Evolutionary conservation across 345 rosid genomes (phyloP).

Genomic region (Angophora floribunda): DNA sequence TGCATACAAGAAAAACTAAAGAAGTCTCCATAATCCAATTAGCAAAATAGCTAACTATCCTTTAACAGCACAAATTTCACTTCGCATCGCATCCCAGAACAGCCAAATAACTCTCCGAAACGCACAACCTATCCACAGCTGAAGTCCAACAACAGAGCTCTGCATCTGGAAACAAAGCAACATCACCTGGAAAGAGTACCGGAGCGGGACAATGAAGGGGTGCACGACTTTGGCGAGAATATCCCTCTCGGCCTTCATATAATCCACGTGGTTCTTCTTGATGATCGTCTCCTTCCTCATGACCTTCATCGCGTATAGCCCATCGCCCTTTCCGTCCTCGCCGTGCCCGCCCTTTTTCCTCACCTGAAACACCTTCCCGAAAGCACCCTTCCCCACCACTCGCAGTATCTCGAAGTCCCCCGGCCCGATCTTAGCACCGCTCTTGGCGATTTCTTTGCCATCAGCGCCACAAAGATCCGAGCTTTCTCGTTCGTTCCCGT

Average conservation of each 20-base stretch:
- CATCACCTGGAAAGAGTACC: constrained; percentile 67
- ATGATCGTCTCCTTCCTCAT: constrained; percentile 61
- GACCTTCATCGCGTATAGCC: constrained; percentile 69
- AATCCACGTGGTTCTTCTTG: constrained; percentile 66
- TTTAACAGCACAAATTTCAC: not conserved
- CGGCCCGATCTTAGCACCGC: constrained; percentile 27
- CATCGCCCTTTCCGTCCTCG: constrained; percentile 41
- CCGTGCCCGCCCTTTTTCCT: constrained; percentile 18
- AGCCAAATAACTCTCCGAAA: not conserved
- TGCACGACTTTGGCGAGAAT: constrained; percentile 62
- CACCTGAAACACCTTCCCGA: constrained; percentile 66
- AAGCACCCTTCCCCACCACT: constrained; percentile 61
- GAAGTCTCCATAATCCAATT: not conserved
- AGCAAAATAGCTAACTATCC: not conserved
- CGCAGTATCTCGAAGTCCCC: constrained; percentile 59
- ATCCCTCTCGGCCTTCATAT: constrained; percentile 72
- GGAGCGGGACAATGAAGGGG: constrained; percentile 64
- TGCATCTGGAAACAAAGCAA: not conserved
- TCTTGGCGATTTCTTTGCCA: not conserved
- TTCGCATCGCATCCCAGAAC: no score
- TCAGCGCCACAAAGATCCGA: not conserved
- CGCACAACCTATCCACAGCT: not conserved
- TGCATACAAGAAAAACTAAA: not conserved
- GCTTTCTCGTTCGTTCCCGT: not conserved
- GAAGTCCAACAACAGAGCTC: not conserved